Base-by-base conservation (phyloP, 345 rosid species). In the Ailanthus altissimus region DNA sequence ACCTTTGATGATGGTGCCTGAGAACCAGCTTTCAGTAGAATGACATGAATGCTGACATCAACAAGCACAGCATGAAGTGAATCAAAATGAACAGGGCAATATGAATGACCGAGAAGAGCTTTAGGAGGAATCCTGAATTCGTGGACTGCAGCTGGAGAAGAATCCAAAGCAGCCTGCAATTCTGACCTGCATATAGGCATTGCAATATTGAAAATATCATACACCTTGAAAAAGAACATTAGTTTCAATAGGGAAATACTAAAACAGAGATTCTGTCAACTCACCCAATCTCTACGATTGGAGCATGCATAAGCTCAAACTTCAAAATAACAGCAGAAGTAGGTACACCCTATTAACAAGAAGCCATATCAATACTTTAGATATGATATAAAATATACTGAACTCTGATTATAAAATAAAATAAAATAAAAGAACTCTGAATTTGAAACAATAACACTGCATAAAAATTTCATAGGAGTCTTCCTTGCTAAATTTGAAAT, bases 71-170 rank as follows among this genome's bases (percentile, higher is more conserved):
- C 85, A 85, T 93, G 98, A 80, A 90, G 87, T 53, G 88, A 80
- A 84, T 93, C 99, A 82, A 93, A 93, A 82, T 93, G 90, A 72
- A 96, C 91, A 72, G 97, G 98, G 84, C 94, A 93, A 78, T 93
- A 96, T 25, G 97, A 92, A 86, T 93, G 98, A 75, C 98, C 98
- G 21, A 89, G 79, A 78, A 96, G 97, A 76, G 99, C 97, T 84
- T 91, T 93, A 43, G 97, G 89, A 74, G 98, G 98, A 83, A 96
- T 88, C 15, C 97, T 87, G 59, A 93, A 96, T 82, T 96, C 97
- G 75, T 93, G 99, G 75, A 93, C 78, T 3, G 98, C 83, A 68
- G 90, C 90, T 74, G 91, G 83, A 75, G 82, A 81, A 83, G 89
- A 75, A 78, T 92, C 89, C 63, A 89, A 68, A 70, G 83, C 82